Base-by-base conservation (phyloP, 192 early-diverging fungal genomes). In the Gamsiella multidivaricata region DNA sequence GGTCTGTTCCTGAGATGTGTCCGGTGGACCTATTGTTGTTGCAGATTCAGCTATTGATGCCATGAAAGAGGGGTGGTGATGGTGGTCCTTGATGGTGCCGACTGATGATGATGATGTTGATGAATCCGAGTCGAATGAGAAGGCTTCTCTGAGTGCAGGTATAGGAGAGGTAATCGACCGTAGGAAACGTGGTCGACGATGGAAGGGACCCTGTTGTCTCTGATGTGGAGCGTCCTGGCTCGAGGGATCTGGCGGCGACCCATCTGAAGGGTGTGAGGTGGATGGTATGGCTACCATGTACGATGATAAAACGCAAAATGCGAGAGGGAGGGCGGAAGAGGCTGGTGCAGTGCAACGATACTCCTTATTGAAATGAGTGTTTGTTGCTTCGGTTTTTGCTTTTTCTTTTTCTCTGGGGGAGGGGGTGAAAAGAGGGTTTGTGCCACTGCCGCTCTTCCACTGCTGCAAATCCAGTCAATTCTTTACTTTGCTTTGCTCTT, bases 91-190 rank as follows among this genome's bases (percentile, higher is more conserved):
- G 61, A 14, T 63, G 61, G 23, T 12, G 47, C 15, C 29, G n/a
- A n/a, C n/a, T n/a, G n/a, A n/a, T n/a, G n/a, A n/a, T n/a, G n/a
- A n/a, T n/a, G n/a, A n/a, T n/a, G n/a, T 18, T 33, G 31, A 12
- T 6, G 32, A 18, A 15, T 55, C 22, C 2, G 22, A 12, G 3
- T 36, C 34, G 9, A 33, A 7, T 7, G 32, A 6, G 9, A 20
- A 5, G 22, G 34, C 8, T 6, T 65, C 64, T 42, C 53, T 54
- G 10, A 36, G 64, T 32, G 41, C 28, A 23, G 66, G 56, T 31
- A 52, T 41, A 36, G 70, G 70, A 2, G 70, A 72, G 36, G 70
- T 72, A 37, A 64, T 72, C 43, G 70, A 53, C 29, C 70, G 70
- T 33, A 64, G 22, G 47, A 72, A 72, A 41, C 29, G 61, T 23